phyloP scores from a whole-genome alignment of 2,329 filamentous ascomycete species.

The Stemphylium lycopersici region DNA sequence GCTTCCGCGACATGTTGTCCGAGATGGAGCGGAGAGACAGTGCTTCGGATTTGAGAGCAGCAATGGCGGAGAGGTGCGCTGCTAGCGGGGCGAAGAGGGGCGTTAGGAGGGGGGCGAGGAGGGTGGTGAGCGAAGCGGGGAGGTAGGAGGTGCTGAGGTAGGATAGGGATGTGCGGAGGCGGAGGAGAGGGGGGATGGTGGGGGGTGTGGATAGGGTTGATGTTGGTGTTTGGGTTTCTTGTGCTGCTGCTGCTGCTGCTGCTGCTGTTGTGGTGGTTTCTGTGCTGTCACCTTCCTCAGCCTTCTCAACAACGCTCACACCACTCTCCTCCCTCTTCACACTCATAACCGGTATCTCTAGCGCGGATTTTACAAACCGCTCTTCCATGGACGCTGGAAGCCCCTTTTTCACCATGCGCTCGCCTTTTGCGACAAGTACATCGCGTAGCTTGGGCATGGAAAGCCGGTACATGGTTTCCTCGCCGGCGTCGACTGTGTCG shows the following conservation, averaged over 20 bases:
- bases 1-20: slow-evolving; percentile 73
- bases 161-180: slow-evolving; percentile 67
- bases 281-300: slow-evolving; percentile 15
- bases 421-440: slow-evolving; percentile 73
- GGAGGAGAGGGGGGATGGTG: slow-evolving; percentile 65
- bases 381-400: slow-evolving; percentile 85
- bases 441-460: slow-evolving; percentile 72
- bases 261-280: neutral
- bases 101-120: slow-evolving; percentile 48
- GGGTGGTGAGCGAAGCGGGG: slow-evolving; percentile 49
- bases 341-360: slow-evolving; percentile 77
- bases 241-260: slow-evolving; percentile 8
- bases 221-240: slow-evolving; percentile 23
- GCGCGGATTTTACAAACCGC: slow-evolving; percentile 74
- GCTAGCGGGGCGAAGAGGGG: slow-evolving; percentile 75
- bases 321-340: slow-evolving; percentile 65
- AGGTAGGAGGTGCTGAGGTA: slow-evolving; percentile 71
- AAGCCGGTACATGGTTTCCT: slow-evolving; percentile 84
- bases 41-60: slow-evolving; percentile 73
- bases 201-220: slow-evolving; percentile 38
- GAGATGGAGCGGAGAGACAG: slow-evolving; percentile 69
- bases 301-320: slow-evolving; percentile 33
- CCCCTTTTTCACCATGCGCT: slow-evolving; percentile 66
- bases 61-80: slow-evolving; percentile 70
- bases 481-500: slow-evolving; percentile 81